Evolutionary conservation across 768 basidiomycete species (phyloP).

Genomic region (Phlegmacium glaucopus): DNA sequence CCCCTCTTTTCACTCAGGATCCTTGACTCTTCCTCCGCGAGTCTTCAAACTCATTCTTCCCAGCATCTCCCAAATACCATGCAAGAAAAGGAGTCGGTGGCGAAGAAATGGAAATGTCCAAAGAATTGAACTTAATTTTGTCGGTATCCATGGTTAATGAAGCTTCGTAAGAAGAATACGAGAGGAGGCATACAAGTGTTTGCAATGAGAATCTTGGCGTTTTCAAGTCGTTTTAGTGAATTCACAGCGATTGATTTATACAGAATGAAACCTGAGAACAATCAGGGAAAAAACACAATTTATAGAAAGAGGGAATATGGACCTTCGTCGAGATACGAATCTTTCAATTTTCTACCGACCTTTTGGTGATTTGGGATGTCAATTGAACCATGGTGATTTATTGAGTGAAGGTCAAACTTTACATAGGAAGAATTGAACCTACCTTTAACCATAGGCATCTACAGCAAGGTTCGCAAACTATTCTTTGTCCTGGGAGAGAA

Average conservation of each 20-base stretch:
- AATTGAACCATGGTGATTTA: constrained; percentile 75
- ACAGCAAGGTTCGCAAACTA: constrained; percentile 99
- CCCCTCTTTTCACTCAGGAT: constrained; percentile 71
- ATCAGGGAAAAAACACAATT: not conserved
- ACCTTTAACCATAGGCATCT: constrained; percentile 91
- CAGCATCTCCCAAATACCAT: constrained; percentile 83
- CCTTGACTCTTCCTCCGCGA: constrained; percentile 87
- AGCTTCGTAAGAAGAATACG: not conserved
- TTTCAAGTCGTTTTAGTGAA: constrained; percentile 92
- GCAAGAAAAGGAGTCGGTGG: constrained; percentile 90
- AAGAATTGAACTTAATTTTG: constrained; percentile 99
- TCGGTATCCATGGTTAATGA: constrained; percentile 96
- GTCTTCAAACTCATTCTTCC: constrained; percentile 89
- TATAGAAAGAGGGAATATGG: constrained; percentile 8
- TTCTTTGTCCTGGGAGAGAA: constrained; percentile 93
- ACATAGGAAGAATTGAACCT: not conserved
- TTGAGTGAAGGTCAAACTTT: constrained; percentile 1
- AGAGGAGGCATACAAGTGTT: constrained; percentile 76
- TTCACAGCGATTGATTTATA: constrained; percentile 95
- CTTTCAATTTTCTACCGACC: constrained; percentile 98
- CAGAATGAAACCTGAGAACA: constrained; percentile 81
- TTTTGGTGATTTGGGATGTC: constrained; percentile 99
- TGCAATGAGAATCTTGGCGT: constrained; percentile 93
- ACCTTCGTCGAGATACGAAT: constrained; percentile 98
- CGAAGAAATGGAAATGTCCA: constrained; percentile 85